Evolutionary conservation across 495 filamentous ascomycete genomes (phyloP).

Genomic region (Bryoglossum gracile): DNA sequence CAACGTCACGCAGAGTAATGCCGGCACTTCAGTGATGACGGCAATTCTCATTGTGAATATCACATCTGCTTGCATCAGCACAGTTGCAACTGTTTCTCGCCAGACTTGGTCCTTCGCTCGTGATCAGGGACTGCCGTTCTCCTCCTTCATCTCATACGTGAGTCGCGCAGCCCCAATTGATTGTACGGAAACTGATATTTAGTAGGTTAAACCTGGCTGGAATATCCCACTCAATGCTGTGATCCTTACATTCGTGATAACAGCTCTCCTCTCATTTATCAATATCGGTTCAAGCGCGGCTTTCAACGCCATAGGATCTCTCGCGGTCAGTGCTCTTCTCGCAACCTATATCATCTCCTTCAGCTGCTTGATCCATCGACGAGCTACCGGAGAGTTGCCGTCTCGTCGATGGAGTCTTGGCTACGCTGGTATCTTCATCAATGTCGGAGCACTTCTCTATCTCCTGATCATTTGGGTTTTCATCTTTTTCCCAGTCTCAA

Average conservation of each 20-base stretch:
- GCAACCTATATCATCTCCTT: constrained; percentile 41
- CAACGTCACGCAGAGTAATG: constrained; percentile 33
- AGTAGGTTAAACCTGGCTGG: constrained; percentile 23
- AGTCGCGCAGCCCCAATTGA: too few species aligned
- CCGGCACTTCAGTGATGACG: constrained; percentile 37
- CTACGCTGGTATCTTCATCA: constrained; percentile 25
- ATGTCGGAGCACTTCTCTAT: constrained; percentile 30
- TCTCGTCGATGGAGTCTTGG: constrained; percentile 37
- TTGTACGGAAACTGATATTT: not conserved
- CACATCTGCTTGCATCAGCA: constrained; percentile 28
- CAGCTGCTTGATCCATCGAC: constrained; percentile 25
- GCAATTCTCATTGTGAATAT: constrained; percentile 38
- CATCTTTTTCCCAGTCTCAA: constrained; percentile 35
- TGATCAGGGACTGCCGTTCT: constrained; percentile 45
- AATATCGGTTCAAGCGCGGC: constrained; percentile 49
- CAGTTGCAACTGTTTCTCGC: constrained; percentile 44
- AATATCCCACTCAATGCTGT: constrained; percentile 49
- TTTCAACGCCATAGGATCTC: constrained; percentile 46
- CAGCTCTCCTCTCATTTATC: constrained; percentile 49
- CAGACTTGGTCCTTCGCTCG: constrained; percentile 49
- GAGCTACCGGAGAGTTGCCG: constrained; percentile 30
- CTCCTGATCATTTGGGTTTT: constrained; percentile 30
- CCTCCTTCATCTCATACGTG: constrained; percentile 31
- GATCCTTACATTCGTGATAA: constrained; percentile 36
- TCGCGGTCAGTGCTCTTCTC: constrained; percentile 34